These are phyloP conservation scores for Solanum chiquidenum DNA, from an alignment of 257 asterid genomes.

Conservation along the genomic window DNA sequence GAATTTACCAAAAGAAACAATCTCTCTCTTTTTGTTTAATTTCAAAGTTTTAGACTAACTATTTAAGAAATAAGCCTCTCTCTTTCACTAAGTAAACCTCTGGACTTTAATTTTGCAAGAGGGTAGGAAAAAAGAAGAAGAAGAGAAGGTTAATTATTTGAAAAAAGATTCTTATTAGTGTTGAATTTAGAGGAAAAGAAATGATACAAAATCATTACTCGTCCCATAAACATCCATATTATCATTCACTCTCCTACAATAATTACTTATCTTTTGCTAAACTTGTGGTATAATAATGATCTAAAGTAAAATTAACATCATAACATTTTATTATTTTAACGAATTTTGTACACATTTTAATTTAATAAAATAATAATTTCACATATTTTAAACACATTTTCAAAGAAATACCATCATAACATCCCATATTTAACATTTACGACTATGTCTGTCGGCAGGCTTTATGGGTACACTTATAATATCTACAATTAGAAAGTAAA, in stretches of 20 bases:
- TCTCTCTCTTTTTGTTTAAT: too few species aligned
- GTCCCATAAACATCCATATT: conserved; percentile 19
- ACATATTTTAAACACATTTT: neutral
- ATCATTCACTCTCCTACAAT: conserved; percentile 21
- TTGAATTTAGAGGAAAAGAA: conserved; percentile 23
- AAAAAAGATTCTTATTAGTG: conserved; percentile 2
- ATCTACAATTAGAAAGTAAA: neutral
- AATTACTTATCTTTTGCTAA: conserved; percentile 9
- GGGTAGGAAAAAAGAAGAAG: neutral
- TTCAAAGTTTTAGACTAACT: neutral
- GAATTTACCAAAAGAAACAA: neutral
- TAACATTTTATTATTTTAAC: neutral
- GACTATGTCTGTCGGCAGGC: neutral
- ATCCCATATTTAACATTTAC: neutral
- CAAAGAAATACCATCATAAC: neutral
- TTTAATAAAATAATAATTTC: neutral
- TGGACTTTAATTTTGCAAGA: neutral
- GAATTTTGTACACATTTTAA: neutral
- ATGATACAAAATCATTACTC: conserved; percentile 43
- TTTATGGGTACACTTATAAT: neutral
- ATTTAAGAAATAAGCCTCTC: neutral
- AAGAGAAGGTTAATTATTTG: neutral
- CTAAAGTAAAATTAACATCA: neutral
- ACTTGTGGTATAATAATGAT: neutral
- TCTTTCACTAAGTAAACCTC: neutral